Base-by-base conservation (phyloP, 148 eudicot genomes). In the Rhododendron kiyosumense region DNA sequence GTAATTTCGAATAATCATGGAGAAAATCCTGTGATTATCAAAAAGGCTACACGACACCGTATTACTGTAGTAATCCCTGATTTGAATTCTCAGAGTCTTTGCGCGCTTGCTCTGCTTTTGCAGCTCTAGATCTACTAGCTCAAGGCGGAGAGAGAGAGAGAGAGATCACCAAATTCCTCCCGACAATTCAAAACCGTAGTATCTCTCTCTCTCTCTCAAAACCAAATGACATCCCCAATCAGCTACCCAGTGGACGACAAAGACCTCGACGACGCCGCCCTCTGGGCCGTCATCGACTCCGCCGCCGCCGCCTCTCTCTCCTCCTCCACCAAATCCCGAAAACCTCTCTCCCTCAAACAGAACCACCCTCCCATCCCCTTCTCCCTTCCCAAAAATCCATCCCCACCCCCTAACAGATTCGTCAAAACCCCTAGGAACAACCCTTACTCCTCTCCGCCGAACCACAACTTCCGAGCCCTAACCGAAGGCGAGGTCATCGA, bases 261-360 rank as follows among this genome's bases (percentile, higher is more conserved):
- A 76, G 98, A 94, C 91, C 92, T 96, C 63, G 96, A 94, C 89
- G 98, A 94, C 89, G 95, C 92, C 78, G 93, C 95, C 24, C 89
- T 96, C 8, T 96, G 98, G 98, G 98, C 98, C 14, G 93, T 91
- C 3, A 94, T 96, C 83, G 98, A 96, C 85, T 96, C 98, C 76
- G 98, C 98, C 88, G 95, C 92, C 84, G 95, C 92, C 26, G 96
- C 96, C 45, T 85, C 91, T 43, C 36, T 82, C 86, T 81, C 94
- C 89, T 9, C 90, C 89, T 10, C 90, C 87, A 8, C 88, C 81
- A 85, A 88, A 36, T 86, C 84, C 81, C 90, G 87, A 84, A 91
- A 89, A 87, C 93, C 94, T n/a, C 88, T 85, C 79, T 67, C 92
- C 82, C 88, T 89, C 32, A 91, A 85, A 61, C 15, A 84, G 84